Evolutionary conservation across 2,329 filamentous ascomycete genomes (phyloP).

Genomic region (Thermoascus crustaceus): DNA sequence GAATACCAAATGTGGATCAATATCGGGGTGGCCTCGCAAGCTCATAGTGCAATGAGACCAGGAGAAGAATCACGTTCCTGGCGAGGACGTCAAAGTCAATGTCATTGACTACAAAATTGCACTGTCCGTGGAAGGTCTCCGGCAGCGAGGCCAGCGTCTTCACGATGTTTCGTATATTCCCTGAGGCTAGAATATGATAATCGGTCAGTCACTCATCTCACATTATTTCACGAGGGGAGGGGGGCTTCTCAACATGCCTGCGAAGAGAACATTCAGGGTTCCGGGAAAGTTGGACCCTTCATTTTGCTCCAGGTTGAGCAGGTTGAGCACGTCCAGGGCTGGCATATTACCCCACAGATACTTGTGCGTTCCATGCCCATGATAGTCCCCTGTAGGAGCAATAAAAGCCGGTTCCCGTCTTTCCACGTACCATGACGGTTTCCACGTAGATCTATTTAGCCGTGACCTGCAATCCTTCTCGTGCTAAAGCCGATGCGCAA

Average conservation of each 20-base stretch:
- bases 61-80: slow-evolving; percentile 34
- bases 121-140: slow-evolving; percentile 12
- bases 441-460: neutral
- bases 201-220: slow-evolving; percentile 6
- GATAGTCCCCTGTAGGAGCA: neutral
- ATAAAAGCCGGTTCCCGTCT: neutral
- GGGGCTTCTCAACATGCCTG: slow-evolving; percentile 20
- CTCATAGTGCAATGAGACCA: slow-evolving; percentile 21
- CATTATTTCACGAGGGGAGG: no score
- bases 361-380: slow-evolving; percentile 14
- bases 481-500: slow-evolving; percentile 2
- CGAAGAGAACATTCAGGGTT: slow-evolving; percentile 27
- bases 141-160: slow-evolving; percentile 32
- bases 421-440: slow-evolving; percentile 4
- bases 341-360: slow-evolving; percentile 38
- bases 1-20: slow-evolving; percentile 44
- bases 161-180: slow-evolving; percentile 38
- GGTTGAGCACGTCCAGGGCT: slow-evolving; percentile 33
- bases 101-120: slow-evolving; percentile 35
- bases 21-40: slow-evolving; percentile 17
- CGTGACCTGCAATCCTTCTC: slow-evolving; percentile 1
- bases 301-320: slow-evolving; percentile 24
- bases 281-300: slow-evolving; percentile 17
- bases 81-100: slow-evolving; percentile 29
- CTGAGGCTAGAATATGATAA: slow-evolving; percentile 41